Evolutionary conservation across 2,329 filamentous ascomycete genomes (phyloP).

Genomic region (Knoxdaviesia proteae): DNA sequence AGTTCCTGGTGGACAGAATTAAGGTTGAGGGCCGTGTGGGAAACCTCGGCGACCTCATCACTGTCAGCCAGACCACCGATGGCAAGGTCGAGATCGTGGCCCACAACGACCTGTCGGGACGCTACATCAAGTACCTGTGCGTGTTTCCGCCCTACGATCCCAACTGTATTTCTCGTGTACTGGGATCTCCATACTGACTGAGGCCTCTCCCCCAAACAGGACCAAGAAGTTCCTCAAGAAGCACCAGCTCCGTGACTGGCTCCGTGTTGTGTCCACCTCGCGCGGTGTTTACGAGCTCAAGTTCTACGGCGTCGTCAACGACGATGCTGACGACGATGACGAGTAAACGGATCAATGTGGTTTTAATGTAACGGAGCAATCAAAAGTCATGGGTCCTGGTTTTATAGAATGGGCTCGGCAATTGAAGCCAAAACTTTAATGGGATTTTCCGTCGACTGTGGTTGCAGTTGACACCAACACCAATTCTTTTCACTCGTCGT

Average conservation of each 20-base stretch:
- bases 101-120: conserved; percentile 93
- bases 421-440: no score
- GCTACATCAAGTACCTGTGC: conserved; percentile 99
- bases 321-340: conserved; percentile 94
- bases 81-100: conserved; percentile 97
- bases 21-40: conserved; percentile 98
- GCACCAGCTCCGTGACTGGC: conserved; percentile 99
- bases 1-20: conserved; percentile 99
- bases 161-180: not conserved
- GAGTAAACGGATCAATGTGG: conserved; percentile 44
- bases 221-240: conserved; percentile 99
- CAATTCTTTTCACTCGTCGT: no score
- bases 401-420: no score
- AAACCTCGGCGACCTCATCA: conserved; percentile 87
- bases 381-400: no score
- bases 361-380: not conserved
- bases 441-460: no score
- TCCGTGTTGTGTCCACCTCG: conserved; percentile 93
- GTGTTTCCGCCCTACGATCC: conserved; percentile 14
- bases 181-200: no score
- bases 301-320: conserved; percentile 99
- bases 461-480: no score
- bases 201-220: conserved; percentile 22
- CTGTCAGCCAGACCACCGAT: conserved; percentile 77
- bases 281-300: conserved; percentile 98